Evolutionary conservation across 495 filamentous ascomycete genomes (phyloP), one percentile per base, ranked within the genome.

Genomic region (Chaetomium fimeti): DNA sequence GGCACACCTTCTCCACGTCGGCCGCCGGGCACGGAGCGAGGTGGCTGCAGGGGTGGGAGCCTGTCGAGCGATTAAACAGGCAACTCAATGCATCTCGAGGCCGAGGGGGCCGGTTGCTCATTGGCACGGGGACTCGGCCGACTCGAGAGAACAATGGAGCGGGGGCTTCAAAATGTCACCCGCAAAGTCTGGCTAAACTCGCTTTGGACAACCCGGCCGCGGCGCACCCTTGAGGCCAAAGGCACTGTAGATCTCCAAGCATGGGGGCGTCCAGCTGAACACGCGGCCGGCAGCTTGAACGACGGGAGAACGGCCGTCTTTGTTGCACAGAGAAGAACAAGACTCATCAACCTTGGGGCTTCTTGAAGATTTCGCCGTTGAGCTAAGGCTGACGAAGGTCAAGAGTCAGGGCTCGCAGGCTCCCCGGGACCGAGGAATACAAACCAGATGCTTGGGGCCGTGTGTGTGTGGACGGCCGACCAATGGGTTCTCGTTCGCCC

Each of bases 31-130:
- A 68, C 65, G 68, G 63, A 69, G 69, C 64, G 57, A 71, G 60
- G 63, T 71, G 66, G 72, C 66, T 74, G 72, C 72, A 74, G 65
- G 70, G 71, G 59, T 59, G 59, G 57, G 61, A 51, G 68, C 69
- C 69, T 69, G 67, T 70, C 68, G 62, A 76, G 71, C 68, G 68
- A 76, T 69, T 71, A 74, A 75, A 72, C 59, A 58, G 71, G 72
- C 72, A 70, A 66, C 66, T 71, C 68, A 20, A 68, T 74, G 74
- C 74, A 68, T 66, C 38, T 71, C 60, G 66, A 67, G 57, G 64
- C 36, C 67, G 55, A 62, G 67, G 53, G 48, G 63, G 60, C 65
- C 67, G 63, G 22, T 43, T 60, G 49, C 61, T 71, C 62, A 74
- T 74, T 73, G 72, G 71, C 42, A 67, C 72, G 71, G 71, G 67